Base-by-base conservation (phyloP, 1,284 basidiomycete species). In the Tremellales sp. region DNA sequence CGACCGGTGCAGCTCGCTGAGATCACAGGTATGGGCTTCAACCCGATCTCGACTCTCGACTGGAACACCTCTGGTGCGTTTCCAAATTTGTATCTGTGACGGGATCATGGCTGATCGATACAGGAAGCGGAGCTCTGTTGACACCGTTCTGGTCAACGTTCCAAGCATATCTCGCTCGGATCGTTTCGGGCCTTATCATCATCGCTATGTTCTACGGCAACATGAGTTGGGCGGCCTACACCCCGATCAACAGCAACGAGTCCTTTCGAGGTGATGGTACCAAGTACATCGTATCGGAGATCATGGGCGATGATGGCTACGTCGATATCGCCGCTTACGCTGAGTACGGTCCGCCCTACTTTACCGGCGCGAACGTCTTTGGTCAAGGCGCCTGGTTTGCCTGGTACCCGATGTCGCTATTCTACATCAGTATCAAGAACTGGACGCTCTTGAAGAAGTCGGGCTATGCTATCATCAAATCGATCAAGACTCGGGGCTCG, bases 371-470 rank as follows among this genome's bases (percentile, higher is more conserved):
- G 13, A 36, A 36, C 25, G 8, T 31, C 12, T 22, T 4, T 27
- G 33, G 27, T 41, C 48, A 40, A 60, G 48, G 49, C 58, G 57
- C 56, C 61, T 63, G 13, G 6, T 36, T 36, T 21, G 61, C 61
- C 27, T 40, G 22, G 13, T 65, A 65, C 56, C 45, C 51, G 3
- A 44, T 56, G 22, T 23, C 49, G 12, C 25, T 54, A 37, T 25
- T 25, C 2, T 57, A 57, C 44, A 37, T 86, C 4, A 80, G 83
- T 76, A 66, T 91, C 40, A 5, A 17, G 19, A 6, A 36, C 4
- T 36, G 33, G 33, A 15, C 6, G 5, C 33, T 8, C 8, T 8
- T 31, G 29, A 8, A 40, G 6, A 33, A 47, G 24, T 21, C 51
- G 37, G 46, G 50, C 40, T 43, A 45, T 10, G 49, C 45, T 2